phyloP scores from a whole-genome alignment of 2,329 filamentous ascomycete species.

The Talaromyces funiculosus region DNA sequence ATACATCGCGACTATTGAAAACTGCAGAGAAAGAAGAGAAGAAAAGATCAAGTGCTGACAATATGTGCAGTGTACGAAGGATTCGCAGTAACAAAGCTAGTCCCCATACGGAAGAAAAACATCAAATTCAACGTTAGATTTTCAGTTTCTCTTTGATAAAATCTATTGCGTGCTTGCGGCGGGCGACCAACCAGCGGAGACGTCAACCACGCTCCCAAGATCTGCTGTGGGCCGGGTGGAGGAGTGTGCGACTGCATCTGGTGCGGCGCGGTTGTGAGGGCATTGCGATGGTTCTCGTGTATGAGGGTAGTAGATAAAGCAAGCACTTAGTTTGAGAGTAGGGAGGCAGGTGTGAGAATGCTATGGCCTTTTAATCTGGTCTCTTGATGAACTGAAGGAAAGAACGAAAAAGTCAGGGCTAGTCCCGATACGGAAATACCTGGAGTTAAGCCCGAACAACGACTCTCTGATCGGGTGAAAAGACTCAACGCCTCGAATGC shows the following conservation, averaged over 20 bases:
- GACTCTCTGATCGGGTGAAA: neutral
- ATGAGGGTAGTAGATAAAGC: neutral
- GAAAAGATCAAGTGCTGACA: neutral
- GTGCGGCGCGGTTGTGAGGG: neutral
- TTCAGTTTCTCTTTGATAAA: conserved; percentile 1
- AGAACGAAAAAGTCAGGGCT: neutral
- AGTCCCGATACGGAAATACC: neutral
- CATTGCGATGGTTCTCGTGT: neutral
- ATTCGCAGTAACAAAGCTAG: neutral
- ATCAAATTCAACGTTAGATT: neutral
- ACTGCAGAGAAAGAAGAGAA: neutral
- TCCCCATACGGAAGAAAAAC: neutral
- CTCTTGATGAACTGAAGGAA: neutral
- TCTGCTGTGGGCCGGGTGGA: conserved; percentile 2
- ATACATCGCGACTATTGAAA: neutral
- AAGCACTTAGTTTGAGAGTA: neutral
- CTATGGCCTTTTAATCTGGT: too few relatives aligned
- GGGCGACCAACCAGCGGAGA: conserved; percentile 7
- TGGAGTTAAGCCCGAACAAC: neutral
- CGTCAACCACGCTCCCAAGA: neutral
- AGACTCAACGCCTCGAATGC: neutral
- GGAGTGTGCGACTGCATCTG: neutral
- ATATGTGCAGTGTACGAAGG: neutral
- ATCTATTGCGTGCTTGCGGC: conserved; percentile 8
- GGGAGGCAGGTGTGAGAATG: neutral